These are phyloP conservation scores for Pythium grandisporangium DNA, from an alignment of 352 stramenopile species.

Conservation along the genomic window DNA sequence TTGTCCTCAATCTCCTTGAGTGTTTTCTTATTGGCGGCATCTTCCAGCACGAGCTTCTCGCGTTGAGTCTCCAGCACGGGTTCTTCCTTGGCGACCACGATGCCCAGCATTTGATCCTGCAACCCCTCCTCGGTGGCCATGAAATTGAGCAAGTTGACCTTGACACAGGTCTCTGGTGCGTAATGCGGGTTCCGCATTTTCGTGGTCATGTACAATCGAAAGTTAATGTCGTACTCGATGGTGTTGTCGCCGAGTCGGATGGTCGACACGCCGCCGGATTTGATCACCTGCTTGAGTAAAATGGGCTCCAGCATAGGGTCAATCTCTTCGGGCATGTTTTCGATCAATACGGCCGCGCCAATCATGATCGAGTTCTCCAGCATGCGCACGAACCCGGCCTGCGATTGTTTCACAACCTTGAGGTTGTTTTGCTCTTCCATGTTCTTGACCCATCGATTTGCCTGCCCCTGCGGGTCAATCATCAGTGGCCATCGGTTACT, in stretches of 20 bases:
- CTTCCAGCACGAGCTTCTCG: constrained; percentile 91
- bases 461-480: constrained; percentile 94
- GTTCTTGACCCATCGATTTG: constrained; percentile 93
- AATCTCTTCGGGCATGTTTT: constrained; percentile 91
- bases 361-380: constrained; percentile 95
- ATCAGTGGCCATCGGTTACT: constrained; percentile 94
- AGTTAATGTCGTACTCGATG: constrained; percentile 91
- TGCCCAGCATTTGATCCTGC: constrained; percentile 94
- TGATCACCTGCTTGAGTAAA: constrained; percentile 90
- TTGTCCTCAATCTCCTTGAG: constrained; percentile 96
- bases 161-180: constrained; percentile 92
- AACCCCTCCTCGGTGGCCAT: constrained; percentile 93
- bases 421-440: constrained; percentile 87
- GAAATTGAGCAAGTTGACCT: constrained; percentile 96
- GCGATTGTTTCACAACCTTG: constrained; percentile 92
- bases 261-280: constrained; percentile 79
- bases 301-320: constrained; percentile 93
- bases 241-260: constrained; percentile 92
- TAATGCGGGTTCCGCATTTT: constrained; percentile 94
- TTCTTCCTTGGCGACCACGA: constrained; percentile 92
- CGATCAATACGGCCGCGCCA: constrained; percentile 87
- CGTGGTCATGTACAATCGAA: constrained; percentile 93
- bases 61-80: constrained; percentile 88
- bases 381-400: constrained; percentile 91
- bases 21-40: constrained; percentile 91